Conservation (phyloP, 73 alveolate species). For the Tetrahymena thermophila region DNA sequence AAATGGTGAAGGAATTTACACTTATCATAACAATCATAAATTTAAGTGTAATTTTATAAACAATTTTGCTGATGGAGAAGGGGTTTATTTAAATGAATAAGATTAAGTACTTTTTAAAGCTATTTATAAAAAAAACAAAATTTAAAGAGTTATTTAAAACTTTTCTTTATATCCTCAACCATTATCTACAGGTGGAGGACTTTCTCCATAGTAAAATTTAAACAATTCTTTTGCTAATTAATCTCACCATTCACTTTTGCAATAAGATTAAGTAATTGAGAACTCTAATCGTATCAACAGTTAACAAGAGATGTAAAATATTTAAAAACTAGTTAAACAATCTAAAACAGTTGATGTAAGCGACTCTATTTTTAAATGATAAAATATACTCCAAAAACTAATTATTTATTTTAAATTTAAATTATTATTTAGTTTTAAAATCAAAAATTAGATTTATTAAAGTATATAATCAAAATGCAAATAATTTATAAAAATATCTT, state of each 20-base stretch:
- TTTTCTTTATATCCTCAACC: background rate
- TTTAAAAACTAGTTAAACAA: background rate
- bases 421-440: no score
- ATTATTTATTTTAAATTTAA: background rate
- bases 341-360: background rate
- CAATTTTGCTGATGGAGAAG: background rate
- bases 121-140: background rate
- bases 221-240: background rate
- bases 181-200: background rate
- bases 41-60: background rate
- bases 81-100: background rate
- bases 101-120: background rate
- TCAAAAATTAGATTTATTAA: no score
- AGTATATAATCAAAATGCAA: no score
- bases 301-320: background rate
- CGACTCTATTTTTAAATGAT: background rate
- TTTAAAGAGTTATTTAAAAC: background rate
- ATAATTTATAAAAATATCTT: no score
- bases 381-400: no score
- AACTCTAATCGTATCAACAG: background rate
- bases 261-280: background rate
- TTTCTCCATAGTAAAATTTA: background rate
- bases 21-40: background rate
- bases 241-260: background rate
- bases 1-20: background rate